These are phyloP conservation scores for Lachnum nothofagi DNA, from an alignment of 2,329 filamentous ascomycete genomes.

Conservation along the genomic window DNA sequence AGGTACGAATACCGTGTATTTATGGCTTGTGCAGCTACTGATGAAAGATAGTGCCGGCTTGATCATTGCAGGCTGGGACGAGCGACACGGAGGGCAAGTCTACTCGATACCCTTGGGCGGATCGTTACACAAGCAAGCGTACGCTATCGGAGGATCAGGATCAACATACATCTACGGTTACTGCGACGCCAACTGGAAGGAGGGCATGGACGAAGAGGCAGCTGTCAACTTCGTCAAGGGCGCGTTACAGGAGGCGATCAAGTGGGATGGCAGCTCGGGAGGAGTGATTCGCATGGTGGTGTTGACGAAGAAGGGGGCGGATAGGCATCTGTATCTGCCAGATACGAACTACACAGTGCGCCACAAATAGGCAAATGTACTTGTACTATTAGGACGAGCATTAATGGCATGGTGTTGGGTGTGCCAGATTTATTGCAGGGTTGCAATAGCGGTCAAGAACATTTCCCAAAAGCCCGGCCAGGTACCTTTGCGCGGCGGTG, in stretches of 20 bases:
- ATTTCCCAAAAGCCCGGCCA: no score
- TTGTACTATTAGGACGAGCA: constrained; percentile 26
- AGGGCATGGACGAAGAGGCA: constrained; percentile 87
- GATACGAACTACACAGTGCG: constrained; percentile 69
- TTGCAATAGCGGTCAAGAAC: constrained; percentile 18
- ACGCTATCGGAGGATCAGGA: constrained; percentile 91
- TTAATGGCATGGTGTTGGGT: constrained; percentile 29
- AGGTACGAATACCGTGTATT: constrained; percentile 55
- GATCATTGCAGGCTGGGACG: constrained; percentile 98
- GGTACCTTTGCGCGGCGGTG: no score
- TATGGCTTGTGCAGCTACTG: constrained; percentile 14
- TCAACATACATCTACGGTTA: constrained; percentile 99
- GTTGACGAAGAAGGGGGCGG: constrained; percentile 79
- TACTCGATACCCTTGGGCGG: constrained; percentile 96
- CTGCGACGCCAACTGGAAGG: constrained; percentile 93
- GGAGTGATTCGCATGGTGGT: constrained; percentile 98
- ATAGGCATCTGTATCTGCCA: constrained; percentile 91
- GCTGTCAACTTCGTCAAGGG: constrained; percentile 91
- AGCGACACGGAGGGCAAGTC: constrained; percentile 90
- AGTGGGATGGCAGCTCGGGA: constrained; percentile 98
- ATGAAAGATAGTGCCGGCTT: constrained; percentile 68
- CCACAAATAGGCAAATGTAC: constrained; percentile 49
- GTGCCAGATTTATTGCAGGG: constrained; percentile 8
- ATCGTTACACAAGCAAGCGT: constrained; percentile 94
- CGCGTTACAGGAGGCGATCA: constrained; percentile 88